Evolutionary conservation across 2,329 filamentous ascomycete genomes (phyloP), one percentile per base, ranked within the genome.

Genomic region (Graphilbum fragrans): DNA sequence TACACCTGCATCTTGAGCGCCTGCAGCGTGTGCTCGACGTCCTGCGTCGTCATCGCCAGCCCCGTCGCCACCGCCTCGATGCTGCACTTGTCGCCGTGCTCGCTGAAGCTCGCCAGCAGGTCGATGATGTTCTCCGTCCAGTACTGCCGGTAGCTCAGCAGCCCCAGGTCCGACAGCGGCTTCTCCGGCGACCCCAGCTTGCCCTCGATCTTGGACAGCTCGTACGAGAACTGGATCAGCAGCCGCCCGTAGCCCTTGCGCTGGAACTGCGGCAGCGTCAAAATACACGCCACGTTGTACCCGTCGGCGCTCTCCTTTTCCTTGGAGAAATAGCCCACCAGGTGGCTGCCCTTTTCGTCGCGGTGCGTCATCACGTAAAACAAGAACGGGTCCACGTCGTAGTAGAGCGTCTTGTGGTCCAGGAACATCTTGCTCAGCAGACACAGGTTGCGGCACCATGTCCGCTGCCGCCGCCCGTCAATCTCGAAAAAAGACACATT

Each of bases 321-420:
- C 58, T 98, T 98, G 42, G 85, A 94, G 61, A 98, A 98, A 58
- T 95, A 98, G n/a, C 92, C 92, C n/a, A 98, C 85, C 38, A 98
- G 74, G 55, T 96, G 92, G 53, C 83, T 92, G 14, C 92, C 92
- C 52, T 87, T 81, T 38, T 94, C 86, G 49, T 88, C 85, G 50
- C 84, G 79, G 33, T 80, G 82, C 21, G 86, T 86, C 90, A 98
- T 95, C 59, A 94, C 90, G 62, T 98, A 98, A 66, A 98, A 98
- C 29, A 98, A 65, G 57, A 98, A 98, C 0, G 92, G 92, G 49
- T 98, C 92, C n/a, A 98, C 92, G 53, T 98, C 92, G 65, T 98
- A 98, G 67, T 95, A 98, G 8, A 98, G 77, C 5, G 92, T 96
- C 62, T 98, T 98, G 60, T 95, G 93, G 50, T 94, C 92, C 31